A percentile compares a stretch with the other conserved stretches of the same genome.
Conservation (phyloP, 768 basidiomycete genomes). For the Suillus lakei region DNA sequence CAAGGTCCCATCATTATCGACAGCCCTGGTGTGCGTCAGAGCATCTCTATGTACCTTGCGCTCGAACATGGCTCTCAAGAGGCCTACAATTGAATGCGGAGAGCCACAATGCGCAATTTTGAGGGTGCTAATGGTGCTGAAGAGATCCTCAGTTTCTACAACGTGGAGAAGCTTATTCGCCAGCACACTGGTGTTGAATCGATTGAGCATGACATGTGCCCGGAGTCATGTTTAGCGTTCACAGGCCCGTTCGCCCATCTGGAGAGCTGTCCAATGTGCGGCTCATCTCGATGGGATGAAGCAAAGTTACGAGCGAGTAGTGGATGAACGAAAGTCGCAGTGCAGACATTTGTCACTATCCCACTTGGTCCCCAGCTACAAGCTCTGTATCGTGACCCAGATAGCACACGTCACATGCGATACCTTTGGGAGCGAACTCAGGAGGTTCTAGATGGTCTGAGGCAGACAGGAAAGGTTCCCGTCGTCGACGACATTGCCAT, state of each 20-base stretch:
- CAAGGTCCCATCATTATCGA: background rate
- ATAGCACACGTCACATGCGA: slow-evolving; percentile 27
- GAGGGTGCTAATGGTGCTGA: too few relatives aligned
- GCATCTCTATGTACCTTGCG: background rate
- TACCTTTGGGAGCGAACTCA: slow-evolving; percentile 26
- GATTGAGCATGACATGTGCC: slow-evolving; percentile 17
- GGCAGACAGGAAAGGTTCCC: slow-evolving; percentile 16
- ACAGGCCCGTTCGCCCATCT: slow-evolving; percentile 21
- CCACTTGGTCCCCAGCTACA: slow-evolving; percentile 48
- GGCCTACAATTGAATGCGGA: background rate
- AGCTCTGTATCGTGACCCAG: slow-evolving; percentile 34
- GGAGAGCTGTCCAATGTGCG: slow-evolving; percentile 36
- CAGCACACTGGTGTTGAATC: background rate
- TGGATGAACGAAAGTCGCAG: slow-evolving; percentile 25
- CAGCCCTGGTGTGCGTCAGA: background rate
- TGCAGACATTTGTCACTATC: slow-evolving; percentile 39
- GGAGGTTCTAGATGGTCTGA: slow-evolving; percentile 24
- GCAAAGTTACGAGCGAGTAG: background rate
- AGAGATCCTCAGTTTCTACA: too few relatives aligned
- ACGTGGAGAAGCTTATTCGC: too few relatives aligned
- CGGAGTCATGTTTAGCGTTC: slow-evolving; percentile 19
- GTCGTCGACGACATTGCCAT: slow-evolving; percentile 34
- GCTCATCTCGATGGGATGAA: slow-evolving; percentile 33
- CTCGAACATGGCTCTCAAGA: slow-evolving; percentile 1
- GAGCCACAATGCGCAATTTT: background rate